Base-by-base conservation (phyloP, 2,329 filamentous ascomycete genomes). In the Colletotrichum incanum region DNA sequence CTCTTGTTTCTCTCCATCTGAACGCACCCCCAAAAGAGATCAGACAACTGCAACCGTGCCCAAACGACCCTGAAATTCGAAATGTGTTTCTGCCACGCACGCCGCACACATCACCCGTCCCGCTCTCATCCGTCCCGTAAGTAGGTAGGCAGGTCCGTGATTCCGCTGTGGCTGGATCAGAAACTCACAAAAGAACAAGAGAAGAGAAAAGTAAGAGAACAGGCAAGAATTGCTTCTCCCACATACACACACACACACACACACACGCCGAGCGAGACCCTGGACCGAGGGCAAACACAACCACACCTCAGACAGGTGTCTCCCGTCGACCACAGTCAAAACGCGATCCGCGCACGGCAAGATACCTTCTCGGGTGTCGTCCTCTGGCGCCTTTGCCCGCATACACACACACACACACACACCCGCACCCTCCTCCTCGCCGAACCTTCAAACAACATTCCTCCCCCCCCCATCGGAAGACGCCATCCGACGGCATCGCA, bases 1-100 rank as follows among this genome's bases (percentile, higher is more conserved):
- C 16, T 28, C 14, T 18, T 60, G 18, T 60, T n/a, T 5, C 41
- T 2, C 16, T 7, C 9, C 26, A 23, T 47, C 41, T 31, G 28
- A 31, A 20, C 23, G n/a, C n/a, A 34, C n/a, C 26, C 20, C 58
- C 26, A 12, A 26, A 20, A 45, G 18, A 61, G 26, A 37, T 37
- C 58, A 61, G 58, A 50, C 34, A 52, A 6, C 60, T 50, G 60
- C 47, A 62, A 26, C 60, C 45, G 45, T 49, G 58, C 43, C 11
- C 41, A 47, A 34, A 47, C 18, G 41, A 28, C 41, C 56, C 41
- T 43, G 58, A 60, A 31, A 47, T 60, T 23, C 43, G 28, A 28
- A 31, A 9, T 3, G 26, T 23, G 23, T n/a, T n/a, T 49, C 45
- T 34, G 50, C 50, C 50, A 34, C 26, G 14, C 26, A 31, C 26